phyloP scores from a whole-genome alignment of 2,329 filamentous ascomycete genomes.

The Phyllosticta capitalensis region DNA sequence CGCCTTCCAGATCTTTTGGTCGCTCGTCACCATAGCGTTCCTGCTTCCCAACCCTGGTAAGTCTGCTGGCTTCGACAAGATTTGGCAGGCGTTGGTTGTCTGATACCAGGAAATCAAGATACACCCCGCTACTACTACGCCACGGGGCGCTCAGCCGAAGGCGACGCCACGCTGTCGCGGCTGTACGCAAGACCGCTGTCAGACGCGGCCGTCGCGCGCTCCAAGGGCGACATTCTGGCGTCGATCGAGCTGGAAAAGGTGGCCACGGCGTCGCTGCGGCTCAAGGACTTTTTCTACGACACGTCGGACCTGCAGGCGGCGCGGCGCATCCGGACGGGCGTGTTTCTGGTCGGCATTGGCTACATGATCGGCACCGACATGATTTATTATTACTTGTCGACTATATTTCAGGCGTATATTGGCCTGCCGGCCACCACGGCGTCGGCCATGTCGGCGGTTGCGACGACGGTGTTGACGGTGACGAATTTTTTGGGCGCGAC shows the following conservation, averaged over 20 bases:
- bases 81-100: too few relatives aligned
- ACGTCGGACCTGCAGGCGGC: constrained; percentile 17
- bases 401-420: constrained; percentile 16
- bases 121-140: constrained; percentile 24
- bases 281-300: constrained; percentile 18
- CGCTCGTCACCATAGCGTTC: constrained; percentile 17
- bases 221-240: constrained; percentile 17
- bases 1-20: constrained; percentile 22
- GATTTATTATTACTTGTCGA: constrained; percentile 19
- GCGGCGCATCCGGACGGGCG: constrained; percentile 24
- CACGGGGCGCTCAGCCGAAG: constrained; percentile 15
- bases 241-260: constrained; percentile 14
- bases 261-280: constrained; percentile 12
- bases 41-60: constrained; percentile 18
- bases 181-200: constrained; percentile 13
- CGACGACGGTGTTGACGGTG: constrained; percentile 20
- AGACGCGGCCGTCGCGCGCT: constrained; percentile 13
- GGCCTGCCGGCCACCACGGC: constrained; percentile 17
- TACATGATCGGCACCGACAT: constrained; percentile 35
- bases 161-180: constrained; percentile 17
- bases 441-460: constrained; percentile 18
- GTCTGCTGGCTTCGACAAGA: too few relatives aligned
- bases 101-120: too few relatives aligned
- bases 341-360: constrained; percentile 32
- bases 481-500: constrained; percentile 17